Evolutionary conservation across 2,329 filamentous ascomycete genomes (phyloP).

Genomic region (Botryotinia calthae): DNA sequence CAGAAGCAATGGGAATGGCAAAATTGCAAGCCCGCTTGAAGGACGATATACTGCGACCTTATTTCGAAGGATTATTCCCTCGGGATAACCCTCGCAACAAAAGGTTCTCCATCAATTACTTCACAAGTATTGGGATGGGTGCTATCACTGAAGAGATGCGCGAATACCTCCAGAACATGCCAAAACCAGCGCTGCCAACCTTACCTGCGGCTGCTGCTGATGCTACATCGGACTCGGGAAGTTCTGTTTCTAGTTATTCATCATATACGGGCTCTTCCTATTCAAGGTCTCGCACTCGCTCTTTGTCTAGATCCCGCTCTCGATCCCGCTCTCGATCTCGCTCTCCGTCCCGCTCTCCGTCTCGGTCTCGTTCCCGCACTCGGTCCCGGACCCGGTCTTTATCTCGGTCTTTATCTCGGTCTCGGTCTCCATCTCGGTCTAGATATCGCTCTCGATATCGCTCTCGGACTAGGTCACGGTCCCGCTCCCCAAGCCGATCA

Average conservation of each 20-base stretch:
- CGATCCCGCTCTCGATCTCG: constrained; percentile 25
- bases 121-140: constrained; percentile 97
- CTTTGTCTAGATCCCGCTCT: constrained; percentile 18
- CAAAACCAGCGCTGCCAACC: constrained; percentile 75
- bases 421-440: constrained; percentile 27
- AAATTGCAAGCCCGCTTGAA: constrained; percentile 73
- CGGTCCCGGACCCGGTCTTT: constrained; percentile 18
- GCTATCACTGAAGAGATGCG: constrained; percentile 92
- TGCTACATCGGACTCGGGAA: constrained; percentile 60
- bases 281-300: constrained; percentile 42
- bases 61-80: constrained; percentile 84
- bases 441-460: background rate
- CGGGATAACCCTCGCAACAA: constrained; percentile 85
- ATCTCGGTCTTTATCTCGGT: constrained; percentile 22
- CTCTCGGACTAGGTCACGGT: background rate
- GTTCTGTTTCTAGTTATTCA: constrained; percentile 72
- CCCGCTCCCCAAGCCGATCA: constrained; percentile 23
- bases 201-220: constrained; percentile 54
- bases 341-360: background rate
- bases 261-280: constrained; percentile 66
- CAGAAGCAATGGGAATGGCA: constrained; percentile 80
- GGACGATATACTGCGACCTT: constrained; percentile 75
- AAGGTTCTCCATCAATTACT: constrained; percentile 98
- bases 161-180: constrained; percentile 83
- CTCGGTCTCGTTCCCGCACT: background rate